These are phyloP conservation scores for Pichia cabralensis DNA, from an alignment of 805 yeast genomes.

Conservation along the genomic window DNA sequence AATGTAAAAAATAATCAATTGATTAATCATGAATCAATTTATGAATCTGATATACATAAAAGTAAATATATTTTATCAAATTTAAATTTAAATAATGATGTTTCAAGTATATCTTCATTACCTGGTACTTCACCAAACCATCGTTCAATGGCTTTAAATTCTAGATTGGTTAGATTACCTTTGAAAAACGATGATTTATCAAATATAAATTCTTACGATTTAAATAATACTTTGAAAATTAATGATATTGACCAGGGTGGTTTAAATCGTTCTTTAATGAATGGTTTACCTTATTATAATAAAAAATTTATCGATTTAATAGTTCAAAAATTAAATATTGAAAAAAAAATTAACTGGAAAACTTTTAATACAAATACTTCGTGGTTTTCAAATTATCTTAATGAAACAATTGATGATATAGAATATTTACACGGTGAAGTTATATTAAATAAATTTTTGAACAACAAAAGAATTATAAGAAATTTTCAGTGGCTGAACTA, in stretches of 20 bases:
- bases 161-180: conserved; percentile 22
- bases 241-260: conserved; percentile 4
- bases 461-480: conserved; percentile 32
- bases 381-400: conserved; percentile 17
- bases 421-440: conserved; percentile 42
- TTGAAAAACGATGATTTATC: conserved; percentile 11
- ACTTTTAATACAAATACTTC: conserved; percentile 20
- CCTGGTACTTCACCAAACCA: conserved; percentile 16
- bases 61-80: conserved; percentile 19
- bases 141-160: conserved; percentile 19
- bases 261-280: conserved; percentile 18
- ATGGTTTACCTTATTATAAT: conserved; percentile 37
- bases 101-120: conserved; percentile 16
- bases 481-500: conserved; percentile 39
- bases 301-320: conserved; percentile 18
- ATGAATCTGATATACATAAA: neutral
- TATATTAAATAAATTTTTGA: conserved; percentile 34
- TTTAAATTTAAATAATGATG: conserved; percentile 14
- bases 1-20: neutral
- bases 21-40: neutral
- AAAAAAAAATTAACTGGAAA: conserved; percentile 21
- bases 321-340: conserved; percentile 16
- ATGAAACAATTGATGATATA: conserved; percentile 33
- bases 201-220: conserved; percentile 8
- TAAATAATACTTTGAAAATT: conserved; percentile 2